phyloP scores from a whole-genome alignment of 176 grass and related monocot genomes.

The Pharus latifolius region DNA sequence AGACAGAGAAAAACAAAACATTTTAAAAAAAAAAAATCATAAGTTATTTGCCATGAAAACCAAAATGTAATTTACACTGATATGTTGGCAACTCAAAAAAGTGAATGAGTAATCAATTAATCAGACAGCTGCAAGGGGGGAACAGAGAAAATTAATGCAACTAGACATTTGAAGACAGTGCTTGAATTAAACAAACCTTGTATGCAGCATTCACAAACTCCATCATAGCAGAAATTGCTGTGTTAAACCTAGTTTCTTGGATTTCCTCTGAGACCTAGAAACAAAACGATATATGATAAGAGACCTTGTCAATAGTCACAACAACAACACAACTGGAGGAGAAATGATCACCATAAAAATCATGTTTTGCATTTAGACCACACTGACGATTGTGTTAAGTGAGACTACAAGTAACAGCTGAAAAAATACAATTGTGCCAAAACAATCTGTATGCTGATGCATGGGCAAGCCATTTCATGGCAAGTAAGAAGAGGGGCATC shows the following conservation, averaged over 20 bases:
- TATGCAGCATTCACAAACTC: constrained; percentile 97
- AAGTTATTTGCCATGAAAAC: not conserved
- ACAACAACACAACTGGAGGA: not conserved
- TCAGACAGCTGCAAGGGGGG: not conserved
- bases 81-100: not conserved
- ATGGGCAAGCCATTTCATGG: constrained; percentile 6
- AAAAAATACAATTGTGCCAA: not conserved
- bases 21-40: not conserved
- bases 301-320: not conserved
- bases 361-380: not conserved
- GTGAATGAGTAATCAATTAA: not conserved
- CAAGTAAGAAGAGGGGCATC: not conserved
- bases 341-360: not conserved
- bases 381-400: not conserved
- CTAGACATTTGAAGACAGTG: not conserved
- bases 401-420: not conserved
- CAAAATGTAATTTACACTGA: too few relatives aligned
- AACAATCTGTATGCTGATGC: not conserved
- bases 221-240: constrained; percentile 96
- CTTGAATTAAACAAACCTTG: constrained; percentile 47
- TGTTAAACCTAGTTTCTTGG: constrained; percentile 95
- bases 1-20: not conserved
- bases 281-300: constrained; percentile 9
- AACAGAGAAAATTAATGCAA: not conserved
- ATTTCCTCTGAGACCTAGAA: constrained; percentile 83